Evolutionary conservation across 148 eudicot species (phyloP).

Genomic region (Fagopyrum esculentum): DNA sequence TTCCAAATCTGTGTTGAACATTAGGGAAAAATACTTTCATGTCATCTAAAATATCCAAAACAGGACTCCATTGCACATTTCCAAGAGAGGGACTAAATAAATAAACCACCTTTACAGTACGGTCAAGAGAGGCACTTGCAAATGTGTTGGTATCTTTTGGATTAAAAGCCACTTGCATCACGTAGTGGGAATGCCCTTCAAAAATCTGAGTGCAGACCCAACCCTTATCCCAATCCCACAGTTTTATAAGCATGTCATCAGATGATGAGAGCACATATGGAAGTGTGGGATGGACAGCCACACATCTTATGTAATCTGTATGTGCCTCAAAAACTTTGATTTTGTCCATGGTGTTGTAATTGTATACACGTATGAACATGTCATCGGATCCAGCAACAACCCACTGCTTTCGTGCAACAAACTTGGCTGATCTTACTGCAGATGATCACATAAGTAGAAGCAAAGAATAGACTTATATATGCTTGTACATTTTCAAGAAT

Average conservation of each 20-base stretch:
- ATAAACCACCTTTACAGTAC: conserved; percentile 50
- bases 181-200: conserved; percentile 83
- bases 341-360: conserved; percentile 59
- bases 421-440: conserved; percentile 36
- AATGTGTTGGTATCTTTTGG: conserved; percentile 62
- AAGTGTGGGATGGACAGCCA: conserved; percentile 74
- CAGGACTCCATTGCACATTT: not conserved
- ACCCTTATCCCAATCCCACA: conserved; percentile 92
- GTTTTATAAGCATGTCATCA: conserved; percentile 77
- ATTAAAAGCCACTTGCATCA: conserved; percentile 79
- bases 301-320: conserved; percentile 65
- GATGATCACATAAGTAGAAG: not conserved
- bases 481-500: not conserved
- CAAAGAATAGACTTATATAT: not conserved
- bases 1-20: conserved; percentile 54
- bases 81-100: not conserved
- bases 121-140: conserved; percentile 83
- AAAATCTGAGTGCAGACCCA: conserved; percentile 72
- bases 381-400: conserved; percentile 34
- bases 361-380: conserved; percentile 37
- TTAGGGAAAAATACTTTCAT: not conserved
- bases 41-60: not conserved
- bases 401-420: conserved; percentile 34
- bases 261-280: conserved; percentile 68
- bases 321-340: conserved; percentile 62